Conservation (phyloP, 441 rosid genomes). For the Jatropha podagrica region DNA sequence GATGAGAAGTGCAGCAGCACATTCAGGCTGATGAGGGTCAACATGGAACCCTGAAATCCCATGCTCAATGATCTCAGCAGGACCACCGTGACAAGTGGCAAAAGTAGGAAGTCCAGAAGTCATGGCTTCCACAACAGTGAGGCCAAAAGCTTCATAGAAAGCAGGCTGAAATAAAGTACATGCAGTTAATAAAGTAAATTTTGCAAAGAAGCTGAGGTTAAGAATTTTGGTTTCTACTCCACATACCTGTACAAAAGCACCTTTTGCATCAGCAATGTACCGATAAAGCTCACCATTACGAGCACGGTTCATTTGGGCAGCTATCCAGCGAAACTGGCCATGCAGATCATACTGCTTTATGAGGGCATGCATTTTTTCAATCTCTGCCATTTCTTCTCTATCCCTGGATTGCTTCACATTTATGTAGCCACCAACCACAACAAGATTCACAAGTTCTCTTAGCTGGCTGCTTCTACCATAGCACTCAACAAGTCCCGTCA, state of each 20-base stretch:
- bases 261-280: conserved; percentile 61
- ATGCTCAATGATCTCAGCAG: conserved; percentile 64
- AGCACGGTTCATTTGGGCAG: conserved; percentile 60
- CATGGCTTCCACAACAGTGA: conserved; percentile 76
- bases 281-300: conserved; percentile 70
- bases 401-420: conserved; percentile 56
- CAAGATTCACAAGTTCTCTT: conserved; percentile 60
- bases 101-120: conserved; percentile 75
- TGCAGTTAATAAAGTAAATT: background rate
- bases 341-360: conserved; percentile 47
- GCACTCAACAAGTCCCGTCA: conserved; percentile 66
- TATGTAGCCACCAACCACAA: conserved; percentile 60
- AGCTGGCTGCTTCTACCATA: conserved; percentile 49
- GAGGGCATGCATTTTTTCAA: conserved; percentile 61
- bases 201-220: background rate
- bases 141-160: conserved; percentile 75
- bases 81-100: conserved; percentile 76
- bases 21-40: conserved; percentile 63
- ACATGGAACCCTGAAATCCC: conserved; percentile 69
- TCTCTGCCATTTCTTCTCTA: conserved; percentile 64
- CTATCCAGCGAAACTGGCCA: conserved; percentile 64
- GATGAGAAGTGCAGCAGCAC: conserved; percentile 39
- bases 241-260: conserved; percentile 59
- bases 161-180: conserved; percentile 50
- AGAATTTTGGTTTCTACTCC: background rate